Base-by-base conservation (phyloP, 2,329 filamentous ascomycete species). In the Penicillium sp. region DNA sequence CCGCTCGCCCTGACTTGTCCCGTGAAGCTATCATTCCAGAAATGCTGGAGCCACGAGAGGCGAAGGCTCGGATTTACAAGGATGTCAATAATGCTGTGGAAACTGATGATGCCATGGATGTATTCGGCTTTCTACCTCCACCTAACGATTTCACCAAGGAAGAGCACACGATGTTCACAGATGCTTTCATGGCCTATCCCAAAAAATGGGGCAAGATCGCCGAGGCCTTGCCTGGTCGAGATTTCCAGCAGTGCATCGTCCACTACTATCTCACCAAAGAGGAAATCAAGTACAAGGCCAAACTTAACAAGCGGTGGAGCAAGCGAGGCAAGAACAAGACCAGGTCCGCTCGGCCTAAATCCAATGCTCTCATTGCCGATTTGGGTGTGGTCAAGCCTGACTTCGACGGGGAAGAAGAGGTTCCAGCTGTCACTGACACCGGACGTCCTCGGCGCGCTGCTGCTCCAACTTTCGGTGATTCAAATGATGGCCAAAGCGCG, bases 201-300 rank as follows among this genome's bases (percentile, higher is more conserved):
- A 82, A 82, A 71, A 79, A 78, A 69, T 82, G 79, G 77, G 78
- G 80, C 23, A 80, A 79, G 61, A 82, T 82, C 58, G 80, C 80
- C 3, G 77, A 80, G 50, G 69, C 72, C 25, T 62, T 81, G 26
- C 77, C 78, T 35, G 76, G 75, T 13, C 75, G 80, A 23, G 73
- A 74, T 37, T 81, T 78, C 67, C 74, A 78, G 61, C 74, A 81
- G 54, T 82, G 80, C 59, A 80, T 82, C 50, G 66, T 76, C 52
- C 80, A 82, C 62, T 82, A 82, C 60, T 82, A 82, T 61, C 67
- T 79, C 54, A 82, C 79, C 4, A 82, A 82, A 62, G 74, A 77
- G 56, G 75, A 79, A 46, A 77, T 77, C 53, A 79, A 79, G 49
- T 81, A 81, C 67, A 81, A 81, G 62, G 78, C 78, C 14, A 78